Evolutionary conservation across 306 rosid species (phyloP).

Genomic region (Ormosia semicastrata): DNA sequence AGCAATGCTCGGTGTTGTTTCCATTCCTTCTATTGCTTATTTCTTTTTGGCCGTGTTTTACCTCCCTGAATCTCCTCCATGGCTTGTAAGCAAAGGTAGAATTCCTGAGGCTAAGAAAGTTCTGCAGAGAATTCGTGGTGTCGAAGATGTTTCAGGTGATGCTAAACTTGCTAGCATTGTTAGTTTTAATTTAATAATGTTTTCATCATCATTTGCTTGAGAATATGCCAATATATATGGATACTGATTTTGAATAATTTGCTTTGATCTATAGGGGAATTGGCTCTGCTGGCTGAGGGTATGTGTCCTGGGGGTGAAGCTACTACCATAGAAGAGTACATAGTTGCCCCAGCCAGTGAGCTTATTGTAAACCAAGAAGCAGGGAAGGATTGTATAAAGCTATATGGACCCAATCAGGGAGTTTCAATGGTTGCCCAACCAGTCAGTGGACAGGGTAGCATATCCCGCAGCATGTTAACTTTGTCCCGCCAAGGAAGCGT

Average conservation of each 20-base stretch:
- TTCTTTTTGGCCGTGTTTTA: slow-evolving; percentile 53
- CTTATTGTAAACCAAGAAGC: slow-evolving; percentile 37
- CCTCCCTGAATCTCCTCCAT: slow-evolving; percentile 92
- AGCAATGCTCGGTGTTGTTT: slow-evolving; percentile 75
- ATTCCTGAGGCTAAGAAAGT: slow-evolving; percentile 69
- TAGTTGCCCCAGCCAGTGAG: slow-evolving; percentile 70
- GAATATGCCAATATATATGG: neutral
- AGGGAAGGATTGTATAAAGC: slow-evolving; percentile 56
- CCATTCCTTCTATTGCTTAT: slow-evolving; percentile 66
- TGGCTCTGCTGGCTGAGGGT: slow-evolving; percentile 91
- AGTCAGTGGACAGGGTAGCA: slow-evolving; percentile 58
- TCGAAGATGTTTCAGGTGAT: slow-evolving; percentile 84
- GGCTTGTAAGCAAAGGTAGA: slow-evolving; percentile 96
- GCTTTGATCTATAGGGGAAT: slow-evolving; percentile 60
- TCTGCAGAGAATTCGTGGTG: slow-evolving; percentile 70
- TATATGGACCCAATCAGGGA: slow-evolving; percentile 69
- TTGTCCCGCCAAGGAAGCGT: slow-evolving; percentile 75
- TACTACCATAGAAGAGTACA: slow-evolving; percentile 74
- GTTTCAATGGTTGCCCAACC: slow-evolving; percentile 84
- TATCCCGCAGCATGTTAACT: slow-evolving; percentile 44
- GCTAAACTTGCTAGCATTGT: neutral
- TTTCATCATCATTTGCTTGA: neutral
- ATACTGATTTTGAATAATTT: neutral
- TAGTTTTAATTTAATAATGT: neutral
- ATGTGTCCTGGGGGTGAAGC: slow-evolving; percentile 73